Evolutionary conservation across 208 protist genomes (phyloP), one percentile per base, ranked within the genome.

Genomic region (Trypanosoma scelopori): DNA sequence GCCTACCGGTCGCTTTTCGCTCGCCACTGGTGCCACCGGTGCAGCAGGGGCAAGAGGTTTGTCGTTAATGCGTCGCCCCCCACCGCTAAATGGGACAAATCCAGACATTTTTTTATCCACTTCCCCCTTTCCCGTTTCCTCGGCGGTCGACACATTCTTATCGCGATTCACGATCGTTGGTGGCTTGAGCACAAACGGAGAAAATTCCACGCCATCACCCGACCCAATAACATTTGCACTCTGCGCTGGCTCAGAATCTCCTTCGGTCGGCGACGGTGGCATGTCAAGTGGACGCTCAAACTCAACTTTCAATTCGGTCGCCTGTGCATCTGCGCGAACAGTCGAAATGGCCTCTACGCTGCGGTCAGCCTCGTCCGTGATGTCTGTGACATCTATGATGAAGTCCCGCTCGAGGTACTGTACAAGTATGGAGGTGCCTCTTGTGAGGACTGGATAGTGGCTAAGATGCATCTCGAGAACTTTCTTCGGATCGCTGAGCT

Each of bases 231-330:
- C 77, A 65, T 94, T 91, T 25, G 56, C 55, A 13, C 71, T 75
- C 6, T 69, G 60, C 32, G 32, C 32, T 28, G 71, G 62, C 3
- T 47, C 32, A 35, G 39, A 50, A 18, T 73, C 65, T 2, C 64
- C 62, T 42, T 82, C 62, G 5, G 65, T 65, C 4, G 86, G 88
- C 2, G 83, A 89, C 9, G 81, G 78, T 9, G 89, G 89, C 89
- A 95, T 94, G 70, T 97, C 94, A 2, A 94, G 71, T 6, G 95
- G 94, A 6, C 92, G 74, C 39, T 92, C 93, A 78, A 98, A 98
- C 47, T 98, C 95, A 5, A 98, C 92, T 53, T 98, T 95, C 47
- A 98, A 62, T 73, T 98, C 93, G 22, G 90, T 91, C 25, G 85
- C 81, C 47, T 77, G 63, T 11, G 75, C 74, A 32, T 93, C 84